Conservation (phyloP, 2,329 filamentous ascomycete species). For the Rhexocercosporidium sp. region DNA sequence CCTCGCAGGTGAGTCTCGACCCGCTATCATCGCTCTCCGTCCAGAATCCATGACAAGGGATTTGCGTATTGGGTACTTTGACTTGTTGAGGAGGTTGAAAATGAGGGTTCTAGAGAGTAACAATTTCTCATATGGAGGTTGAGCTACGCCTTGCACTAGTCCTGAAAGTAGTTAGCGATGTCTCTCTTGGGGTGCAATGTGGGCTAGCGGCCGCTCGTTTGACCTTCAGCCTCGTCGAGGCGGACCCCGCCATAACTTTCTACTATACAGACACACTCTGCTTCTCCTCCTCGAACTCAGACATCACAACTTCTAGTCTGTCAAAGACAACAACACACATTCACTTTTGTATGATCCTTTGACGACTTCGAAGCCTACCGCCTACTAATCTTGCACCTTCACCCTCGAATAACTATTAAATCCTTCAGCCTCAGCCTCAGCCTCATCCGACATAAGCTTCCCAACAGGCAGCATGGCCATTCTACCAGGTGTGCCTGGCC, state of each 20-base stretch:
- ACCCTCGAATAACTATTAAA: neutral
- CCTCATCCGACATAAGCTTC: neutral
- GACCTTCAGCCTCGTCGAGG: conserved; percentile 5
- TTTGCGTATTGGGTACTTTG: neutral
- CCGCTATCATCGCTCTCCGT: conserved; percentile 39
- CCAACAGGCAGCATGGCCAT: conserved; percentile 34
- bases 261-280: neutral
- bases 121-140: neutral
- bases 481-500: conserved; percentile 28
- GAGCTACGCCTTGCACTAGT: neutral
- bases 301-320: too few relatives aligned
- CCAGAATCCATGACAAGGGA: conserved; percentile 39
- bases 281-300: neutral
- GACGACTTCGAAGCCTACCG: neutral
- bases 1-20: conserved; percentile 47
- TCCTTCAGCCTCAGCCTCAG: neutral
- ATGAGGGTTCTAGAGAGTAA: neutral
- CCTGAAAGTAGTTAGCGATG: neutral
- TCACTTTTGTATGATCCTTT: neutral
- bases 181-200: neutral
- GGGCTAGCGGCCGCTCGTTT: neutral
- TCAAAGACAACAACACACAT: neutral
- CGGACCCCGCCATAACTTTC: neutral
- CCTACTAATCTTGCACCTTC: neutral
- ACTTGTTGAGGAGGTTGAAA: neutral